Evolutionary conservation across 805 yeast species (phyloP).

Genomic region (Kluyveromyces lactis): DNA sequence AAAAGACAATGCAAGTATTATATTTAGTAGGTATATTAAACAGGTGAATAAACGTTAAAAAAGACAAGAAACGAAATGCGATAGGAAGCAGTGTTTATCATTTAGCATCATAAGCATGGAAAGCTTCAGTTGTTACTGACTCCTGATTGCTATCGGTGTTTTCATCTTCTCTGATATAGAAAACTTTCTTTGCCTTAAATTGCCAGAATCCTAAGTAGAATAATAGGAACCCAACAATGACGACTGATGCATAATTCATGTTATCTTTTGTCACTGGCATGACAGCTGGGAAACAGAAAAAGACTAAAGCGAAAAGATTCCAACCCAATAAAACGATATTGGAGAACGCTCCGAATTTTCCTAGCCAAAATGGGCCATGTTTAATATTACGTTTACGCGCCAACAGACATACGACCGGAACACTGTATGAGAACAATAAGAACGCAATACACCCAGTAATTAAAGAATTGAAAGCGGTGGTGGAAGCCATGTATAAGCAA

Average conservation of each 20-base stretch:
- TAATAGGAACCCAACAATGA: conserved; percentile 38
- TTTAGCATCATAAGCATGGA: neutral
- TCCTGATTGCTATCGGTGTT: conserved; percentile 9
- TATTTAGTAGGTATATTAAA: too few species aligned
- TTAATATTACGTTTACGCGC: conserved; percentile 33
- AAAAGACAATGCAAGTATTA: too few species aligned
- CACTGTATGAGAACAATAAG: conserved; percentile 47
- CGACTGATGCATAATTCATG: conserved; percentile 64
- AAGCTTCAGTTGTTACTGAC: conserved; percentile 1
- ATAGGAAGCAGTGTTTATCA: too few species aligned
- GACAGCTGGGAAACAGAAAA: conserved; percentile 56
- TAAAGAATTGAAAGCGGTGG: conserved; percentile 61
- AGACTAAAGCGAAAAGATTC: conserved; percentile 50
- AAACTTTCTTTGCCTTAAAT: conserved; percentile 29
- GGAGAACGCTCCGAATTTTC: conserved; percentile 42
- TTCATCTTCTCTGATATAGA: conserved; percentile 25
- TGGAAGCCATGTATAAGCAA: conserved; percentile 53
- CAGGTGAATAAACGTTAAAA: too few species aligned
- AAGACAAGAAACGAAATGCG: too few species aligned
- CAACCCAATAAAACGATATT: conserved; percentile 46
- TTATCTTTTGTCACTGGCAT: conserved; percentile 53
- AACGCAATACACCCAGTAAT: conserved; percentile 57
- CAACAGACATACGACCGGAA: conserved; percentile 47
- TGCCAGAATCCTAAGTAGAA: conserved; percentile 48
- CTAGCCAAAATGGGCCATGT: conserved; percentile 65